Conservation (phyloP, 108 stramenopile genomes). For the Nitzschia sp. region DNA sequence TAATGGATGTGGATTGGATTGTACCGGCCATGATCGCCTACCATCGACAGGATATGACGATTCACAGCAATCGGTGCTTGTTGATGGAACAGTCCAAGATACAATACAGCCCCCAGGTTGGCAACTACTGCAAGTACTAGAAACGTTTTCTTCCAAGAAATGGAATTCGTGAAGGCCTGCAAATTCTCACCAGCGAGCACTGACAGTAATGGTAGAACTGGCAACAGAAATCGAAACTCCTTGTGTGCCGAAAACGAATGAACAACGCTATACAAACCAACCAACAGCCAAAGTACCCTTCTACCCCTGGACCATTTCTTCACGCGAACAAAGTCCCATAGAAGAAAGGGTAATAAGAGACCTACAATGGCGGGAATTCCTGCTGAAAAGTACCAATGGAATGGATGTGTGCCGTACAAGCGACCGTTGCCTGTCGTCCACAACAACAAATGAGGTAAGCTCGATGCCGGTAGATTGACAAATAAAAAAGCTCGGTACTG, state of each 20-base stretch:
- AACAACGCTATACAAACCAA: conserved; percentile 48
- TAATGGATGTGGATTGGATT: conserved; percentile 55
- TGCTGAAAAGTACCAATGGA: conserved; percentile 78
- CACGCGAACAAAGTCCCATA: conserved; percentile 31
- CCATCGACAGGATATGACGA: conserved; percentile 45
- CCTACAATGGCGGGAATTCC: conserved; percentile 80
- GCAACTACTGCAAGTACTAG: conserved; percentile 16
- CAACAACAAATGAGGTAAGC: background rate
- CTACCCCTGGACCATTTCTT: conserved; percentile 16
- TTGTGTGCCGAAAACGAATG: conserved; percentile 92
- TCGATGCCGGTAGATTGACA: no score
- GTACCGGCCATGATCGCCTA: conserved; percentile 10
- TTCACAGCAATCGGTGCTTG: conserved; percentile 70
- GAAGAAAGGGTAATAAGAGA: conserved; percentile 55
- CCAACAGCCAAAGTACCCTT: conserved; percentile 50
- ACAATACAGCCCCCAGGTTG: conserved; percentile 51
- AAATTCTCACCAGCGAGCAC: conserved; percentile 60
- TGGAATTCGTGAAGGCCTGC: background rate
- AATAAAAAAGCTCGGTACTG: no score
- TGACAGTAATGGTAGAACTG: conserved; percentile 83
- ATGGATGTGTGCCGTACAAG: conserved; percentile 84
- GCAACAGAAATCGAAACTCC: conserved; percentile 93
- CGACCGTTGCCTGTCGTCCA: conserved; percentile 47
- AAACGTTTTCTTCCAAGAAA: background rate
- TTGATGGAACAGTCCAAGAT: conserved; percentile 70